Percentiles rank a stretch among this genome's conserved stretches.
Conservation (phyloP, 1,284 basidiomycete genomes). For the Cryptococcus wingfieldii region DNA sequence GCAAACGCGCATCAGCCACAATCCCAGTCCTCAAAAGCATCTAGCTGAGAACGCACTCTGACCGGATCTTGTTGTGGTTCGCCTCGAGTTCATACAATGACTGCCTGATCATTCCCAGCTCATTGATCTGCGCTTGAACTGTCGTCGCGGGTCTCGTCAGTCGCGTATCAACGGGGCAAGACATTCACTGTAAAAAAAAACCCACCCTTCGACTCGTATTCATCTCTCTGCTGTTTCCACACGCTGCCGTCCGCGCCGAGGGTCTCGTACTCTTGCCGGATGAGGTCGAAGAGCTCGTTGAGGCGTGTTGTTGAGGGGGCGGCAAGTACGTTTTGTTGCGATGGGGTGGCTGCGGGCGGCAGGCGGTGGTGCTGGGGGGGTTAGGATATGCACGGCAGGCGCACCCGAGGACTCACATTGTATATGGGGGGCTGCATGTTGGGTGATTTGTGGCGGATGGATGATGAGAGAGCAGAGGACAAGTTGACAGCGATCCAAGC, state of each 20-base stretch:
- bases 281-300: constrained; percentile 74
- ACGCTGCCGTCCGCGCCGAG: constrained; percentile 65
- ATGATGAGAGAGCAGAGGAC: background rate
- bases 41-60: constrained; percentile 50
- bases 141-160: constrained; percentile 1
- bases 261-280: constrained; percentile 80
- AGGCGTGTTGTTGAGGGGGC: constrained; percentile 51
- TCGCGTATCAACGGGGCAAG: background rate
- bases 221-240: constrained; percentile 76
- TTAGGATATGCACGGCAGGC: background rate
- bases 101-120: constrained; percentile 67
- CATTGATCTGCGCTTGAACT: constrained; percentile 68
- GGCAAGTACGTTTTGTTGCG: constrained; percentile 21
- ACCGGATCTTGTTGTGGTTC: constrained; percentile 65
- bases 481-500: background rate
- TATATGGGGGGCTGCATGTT: constrained; percentile 42
- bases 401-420: constrained; percentile 25
- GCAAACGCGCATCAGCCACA: background rate
- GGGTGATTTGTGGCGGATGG: background rate
- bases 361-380: constrained; percentile 42
- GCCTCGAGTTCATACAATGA: constrained; percentile 73
- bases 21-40: background rate
- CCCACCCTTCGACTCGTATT: constrained; percentile 81
- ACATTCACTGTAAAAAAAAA: constrained; percentile 6
- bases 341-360: constrained; percentile 32